Evolutionary conservation across 257 asterid genomes (phyloP).

Genomic region (Fraxinus cuspidata): DNA sequence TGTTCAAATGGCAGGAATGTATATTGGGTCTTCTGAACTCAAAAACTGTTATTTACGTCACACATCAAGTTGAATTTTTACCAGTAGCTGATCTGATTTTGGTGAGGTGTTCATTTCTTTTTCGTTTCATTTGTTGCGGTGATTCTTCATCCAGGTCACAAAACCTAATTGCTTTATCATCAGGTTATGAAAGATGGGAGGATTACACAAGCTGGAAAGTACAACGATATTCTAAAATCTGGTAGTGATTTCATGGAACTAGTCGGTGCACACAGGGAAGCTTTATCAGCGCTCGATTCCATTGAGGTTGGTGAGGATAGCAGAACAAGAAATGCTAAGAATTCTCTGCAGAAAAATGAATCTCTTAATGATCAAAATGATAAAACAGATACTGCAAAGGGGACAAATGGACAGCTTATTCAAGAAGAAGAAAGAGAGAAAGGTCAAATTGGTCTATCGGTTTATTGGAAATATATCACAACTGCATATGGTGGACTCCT

Average conservation of each 20-base stretch:
- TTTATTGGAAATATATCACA: constrained; percentile 85
- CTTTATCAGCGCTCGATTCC: constrained; percentile 63
- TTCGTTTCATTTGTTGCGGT: neutral
- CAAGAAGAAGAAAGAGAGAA: constrained; percentile 95
- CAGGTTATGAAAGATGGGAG: constrained; percentile 89
- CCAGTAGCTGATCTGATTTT: constrained; percentile 81
- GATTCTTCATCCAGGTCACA: neutral
- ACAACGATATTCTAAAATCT: constrained; percentile 62
- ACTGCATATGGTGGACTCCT: constrained; percentile 79
- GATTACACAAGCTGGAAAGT: constrained; percentile 76
- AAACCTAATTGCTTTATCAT: constrained; percentile 9
- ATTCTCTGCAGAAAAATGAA: constrained; percentile 39
- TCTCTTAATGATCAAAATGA: constrained; percentile 36
- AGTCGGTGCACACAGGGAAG: constrained; percentile 86
- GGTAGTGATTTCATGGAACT: constrained; percentile 89
- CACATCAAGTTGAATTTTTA: constrained; percentile 89
- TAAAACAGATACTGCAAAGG: constrained; percentile 31
- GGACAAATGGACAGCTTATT: constrained; percentile 64
- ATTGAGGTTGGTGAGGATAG: constrained; percentile 35
- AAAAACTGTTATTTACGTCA: constrained; percentile 71
- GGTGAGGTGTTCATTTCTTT: constrained; percentile 49
- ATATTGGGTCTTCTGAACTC: constrained; percentile 55
- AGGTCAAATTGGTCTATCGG: constrained; percentile 70
- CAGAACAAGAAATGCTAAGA: constrained; percentile 23
- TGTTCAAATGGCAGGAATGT: constrained; percentile 61